Percentiles rank a stretch among this genome's conserved stretches.
Conservation (phyloP, 257 asterid species). For the Buddleja alternifolia region DNA sequence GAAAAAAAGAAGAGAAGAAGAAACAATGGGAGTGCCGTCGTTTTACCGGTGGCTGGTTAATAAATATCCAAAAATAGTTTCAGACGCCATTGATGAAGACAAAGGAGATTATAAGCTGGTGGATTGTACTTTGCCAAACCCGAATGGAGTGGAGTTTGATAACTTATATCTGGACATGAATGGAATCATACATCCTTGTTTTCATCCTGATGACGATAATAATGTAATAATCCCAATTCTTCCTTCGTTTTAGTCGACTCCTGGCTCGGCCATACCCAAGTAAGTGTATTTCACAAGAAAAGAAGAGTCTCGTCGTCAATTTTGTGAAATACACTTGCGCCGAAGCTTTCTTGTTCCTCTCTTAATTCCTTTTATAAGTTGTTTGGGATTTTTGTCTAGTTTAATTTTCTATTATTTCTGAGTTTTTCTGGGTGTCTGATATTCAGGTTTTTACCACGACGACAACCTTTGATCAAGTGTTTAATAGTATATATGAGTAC, state of each 20-base stretch:
- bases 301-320: no score
- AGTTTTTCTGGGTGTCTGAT: neutral
- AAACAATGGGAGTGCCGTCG: conserved; percentile 51
- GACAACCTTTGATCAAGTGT: conserved; percentile 59
- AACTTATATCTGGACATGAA: conserved; percentile 74
- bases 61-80: conserved; percentile 43
- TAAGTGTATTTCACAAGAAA: no score
- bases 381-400: no score
- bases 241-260: no score
- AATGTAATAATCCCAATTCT: no score
- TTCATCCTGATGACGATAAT: conserved; percentile 57
- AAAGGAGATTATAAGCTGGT: neutral
- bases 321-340: no score
- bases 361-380: no score
- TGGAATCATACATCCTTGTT: conserved; percentile 71
- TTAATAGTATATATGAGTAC: conserved; percentile 39
- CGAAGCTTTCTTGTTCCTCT: no score
- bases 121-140: conserved; percentile 30
- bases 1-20: neutral
- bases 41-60: conserved; percentile 53
- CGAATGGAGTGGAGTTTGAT: conserved; percentile 57
- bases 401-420: no score
- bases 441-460: conserved; percentile 51
- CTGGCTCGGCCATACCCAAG: no score
- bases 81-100: conserved; percentile 25